Base-by-base conservation (phyloP, 2,329 filamentous ascomycete species). In the Blastomyces percursus region DNA sequence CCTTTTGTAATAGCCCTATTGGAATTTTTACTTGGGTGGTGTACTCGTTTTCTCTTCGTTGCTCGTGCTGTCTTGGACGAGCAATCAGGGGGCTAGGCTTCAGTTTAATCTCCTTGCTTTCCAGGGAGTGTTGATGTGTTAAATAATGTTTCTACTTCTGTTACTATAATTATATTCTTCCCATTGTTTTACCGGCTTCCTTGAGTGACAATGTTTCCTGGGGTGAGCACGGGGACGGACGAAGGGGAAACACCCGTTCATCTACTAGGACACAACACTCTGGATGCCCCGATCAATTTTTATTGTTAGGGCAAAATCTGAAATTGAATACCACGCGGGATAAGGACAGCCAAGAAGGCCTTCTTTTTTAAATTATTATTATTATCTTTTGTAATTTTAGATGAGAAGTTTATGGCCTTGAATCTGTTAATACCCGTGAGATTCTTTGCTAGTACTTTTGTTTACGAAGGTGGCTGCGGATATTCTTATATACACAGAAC, bases 241-340 rank as follows among this genome's bases (percentile, higher is more conserved):
- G 40, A 38, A 24, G 8, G 16, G 46, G 9, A 6, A n/a, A 14
- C 24, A 54, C 9, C 7, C 32, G 14, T 19, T 32, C 4, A 1
- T 35, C 16, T n/a, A 2, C 16, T 30, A 2, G 24, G 30, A 32
- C 6, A 32, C 14, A 3, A 4, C 27, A n/a, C 2, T 8, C 35
- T 54, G 27, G 48, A 32, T 59, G 63, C 30, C 64, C 61, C 62
- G 11, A 5, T 16, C 48, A 27, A 51, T 51, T 11, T 27, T 51
- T 51, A 51, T 51, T 27, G 8, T 35, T 35, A 9, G 32, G 46
- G 48, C 12, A 24, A 27, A 27, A 51, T 24, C 11, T 1, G 21
- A 50, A 51, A 51, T 12, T 27, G 48, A 51, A 51, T 24, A 50
- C 11, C 24, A 6, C 3, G 14, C 42, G 7, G 42, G 19, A 46